Conservation (phyloP, 2,329 filamentous ascomycete species). For the Fusarium haematococcum region DNA sequence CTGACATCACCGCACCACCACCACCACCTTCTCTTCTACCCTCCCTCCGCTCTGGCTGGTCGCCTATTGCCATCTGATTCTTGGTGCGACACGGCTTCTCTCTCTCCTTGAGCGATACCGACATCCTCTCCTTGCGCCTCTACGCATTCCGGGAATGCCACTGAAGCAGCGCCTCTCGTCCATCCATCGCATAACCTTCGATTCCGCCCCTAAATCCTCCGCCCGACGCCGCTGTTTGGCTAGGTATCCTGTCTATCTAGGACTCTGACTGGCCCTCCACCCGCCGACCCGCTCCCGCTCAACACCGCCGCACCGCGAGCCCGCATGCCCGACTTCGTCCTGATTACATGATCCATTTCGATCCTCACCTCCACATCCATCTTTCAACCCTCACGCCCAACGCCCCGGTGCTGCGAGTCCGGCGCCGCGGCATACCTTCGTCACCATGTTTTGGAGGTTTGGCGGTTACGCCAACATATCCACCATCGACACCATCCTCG, state of each 20-base stretch:
- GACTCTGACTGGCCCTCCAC: slow-evolving; percentile 22
- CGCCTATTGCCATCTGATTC: slow-evolving; percentile 2
- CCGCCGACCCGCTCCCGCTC: slow-evolving; percentile 36
- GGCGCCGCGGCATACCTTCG: slow-evolving; percentile 50
- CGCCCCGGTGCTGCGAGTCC: slow-evolving; percentile 48
- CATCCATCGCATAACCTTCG: neutral
- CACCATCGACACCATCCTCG: slow-evolving; percentile 94
- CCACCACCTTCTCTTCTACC: slow-evolving; percentile 1
- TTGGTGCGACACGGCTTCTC: slow-evolving; percentile 1
- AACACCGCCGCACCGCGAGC: neutral
- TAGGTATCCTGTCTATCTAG: neutral
- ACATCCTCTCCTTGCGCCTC: slow-evolving; percentile 13
- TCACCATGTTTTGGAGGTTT: slow-evolving; percentile 99
- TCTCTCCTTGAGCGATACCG: slow-evolving; percentile 14
- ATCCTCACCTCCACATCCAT: slow-evolving; percentile 34
- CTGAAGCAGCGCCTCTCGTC: neutral
- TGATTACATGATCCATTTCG: slow-evolving; percentile 46
- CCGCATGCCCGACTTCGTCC: slow-evolving; percentile 31
- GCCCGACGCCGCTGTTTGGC: neutral
- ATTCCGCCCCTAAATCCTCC: slow-evolving; percentile 7
- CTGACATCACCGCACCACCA: slow-evolving; percentile 31
- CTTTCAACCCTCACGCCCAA: slow-evolving; percentile 30
- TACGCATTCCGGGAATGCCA: slow-evolving; percentile 35
- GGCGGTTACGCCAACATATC: slow-evolving; percentile 98
- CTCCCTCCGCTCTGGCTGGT: neutral